Percentiles rank a stretch among this genome's conserved stretches.
phyloP scores from a whole-genome alignment of 495 filamentous ascomycete genomes.

The Xylaria telfairii region DNA sequence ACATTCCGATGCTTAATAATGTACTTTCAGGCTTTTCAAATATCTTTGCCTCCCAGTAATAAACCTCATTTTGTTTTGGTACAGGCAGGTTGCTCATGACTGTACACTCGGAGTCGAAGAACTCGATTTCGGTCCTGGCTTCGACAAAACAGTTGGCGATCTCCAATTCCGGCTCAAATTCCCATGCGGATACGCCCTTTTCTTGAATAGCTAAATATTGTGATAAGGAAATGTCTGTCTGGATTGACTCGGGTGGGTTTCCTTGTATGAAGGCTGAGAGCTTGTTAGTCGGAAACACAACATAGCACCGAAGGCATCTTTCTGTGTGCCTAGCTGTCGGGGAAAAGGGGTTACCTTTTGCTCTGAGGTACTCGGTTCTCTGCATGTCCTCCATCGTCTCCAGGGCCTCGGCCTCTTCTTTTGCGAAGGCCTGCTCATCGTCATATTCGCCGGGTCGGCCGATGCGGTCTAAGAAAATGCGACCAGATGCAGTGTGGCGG shows the following conservation, averaged over 20 bases:
- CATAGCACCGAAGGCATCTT: neutral
- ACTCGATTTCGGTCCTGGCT: constrained; percentile 94
- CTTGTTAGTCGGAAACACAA: constrained; percentile 27
- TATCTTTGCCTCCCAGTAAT: constrained; percentile 99
- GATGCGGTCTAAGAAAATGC: constrained; percentile 93
- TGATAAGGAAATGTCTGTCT: constrained; percentile 96
- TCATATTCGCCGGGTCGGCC: constrained; percentile 95
- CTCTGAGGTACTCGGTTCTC: constrained; percentile 86
- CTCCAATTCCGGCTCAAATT: constrained; percentile 96
- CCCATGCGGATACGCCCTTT: constrained; percentile 98
- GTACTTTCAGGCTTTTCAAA: constrained; percentile 95
- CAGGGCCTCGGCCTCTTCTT: constrained; percentile 93
- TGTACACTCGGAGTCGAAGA: constrained; percentile 96
- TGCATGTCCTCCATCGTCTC: constrained; percentile 95
- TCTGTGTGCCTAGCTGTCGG: neutral
- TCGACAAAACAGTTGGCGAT: constrained; percentile 99
- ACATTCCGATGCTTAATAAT: constrained; percentile 84
- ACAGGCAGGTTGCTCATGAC: constrained; percentile 96
- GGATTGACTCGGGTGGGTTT: constrained; percentile 92
- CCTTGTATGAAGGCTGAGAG: constrained; percentile 84
- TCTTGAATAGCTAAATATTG: constrained; percentile 98
- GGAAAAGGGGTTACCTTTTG: constrained; percentile 79
- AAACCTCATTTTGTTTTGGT: constrained; percentile 98
- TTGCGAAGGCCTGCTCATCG: constrained; percentile 89
- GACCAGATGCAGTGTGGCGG: constrained; percentile 82